These are phyloP conservation scores for Saturnispora saitoi DNA, from an alignment of 805 yeast genomes.

Conservation along the genomic window DNA sequence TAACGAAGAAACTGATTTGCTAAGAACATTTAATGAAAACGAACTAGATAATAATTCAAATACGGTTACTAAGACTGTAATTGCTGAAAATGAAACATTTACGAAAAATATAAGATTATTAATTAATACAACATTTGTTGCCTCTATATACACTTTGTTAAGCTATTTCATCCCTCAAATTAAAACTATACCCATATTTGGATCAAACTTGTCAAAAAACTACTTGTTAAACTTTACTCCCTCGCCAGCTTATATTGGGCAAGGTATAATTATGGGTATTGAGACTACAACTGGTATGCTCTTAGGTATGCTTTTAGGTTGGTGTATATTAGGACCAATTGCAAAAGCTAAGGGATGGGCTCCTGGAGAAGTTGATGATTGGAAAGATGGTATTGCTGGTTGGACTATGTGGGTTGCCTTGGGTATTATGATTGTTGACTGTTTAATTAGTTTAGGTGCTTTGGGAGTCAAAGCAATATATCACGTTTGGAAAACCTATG, in stretches of 20 bases:
- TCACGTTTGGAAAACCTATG: neutral
- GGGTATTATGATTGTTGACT: conserved; percentile 90
- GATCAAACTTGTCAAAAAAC: conserved; percentile 45
- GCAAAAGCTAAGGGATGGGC: conserved; percentile 75
- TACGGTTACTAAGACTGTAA: neutral
- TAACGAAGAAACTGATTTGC: neutral
- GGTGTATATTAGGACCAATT: conserved; percentile 86
- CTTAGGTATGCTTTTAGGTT: conserved; percentile 81
- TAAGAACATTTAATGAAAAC: neutral
- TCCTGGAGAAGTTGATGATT: conserved; percentile 79
- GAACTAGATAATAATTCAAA: neutral
- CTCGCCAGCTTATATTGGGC: conserved; percentile 95
- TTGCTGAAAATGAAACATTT: conserved; percentile 26
- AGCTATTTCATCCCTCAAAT: conserved; percentile 70
- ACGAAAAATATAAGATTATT: conserved; percentile 54
- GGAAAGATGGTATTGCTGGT: conserved; percentile 92
- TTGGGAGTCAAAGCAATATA: neutral
- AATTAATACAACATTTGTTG: conserved; percentile 49
- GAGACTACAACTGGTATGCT: conserved; percentile 88
- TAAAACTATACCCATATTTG: conserved; percentile 68
- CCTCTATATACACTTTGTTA: conserved; percentile 63
- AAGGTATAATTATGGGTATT: conserved; percentile 95
- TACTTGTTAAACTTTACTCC: conserved; percentile 89
- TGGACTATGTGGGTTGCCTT: conserved; percentile 95
- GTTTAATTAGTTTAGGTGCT: conserved; percentile 58